Evolutionary conservation across 495 filamentous ascomycete species (phyloP).

Genomic region (Talaromyces liani): DNA sequence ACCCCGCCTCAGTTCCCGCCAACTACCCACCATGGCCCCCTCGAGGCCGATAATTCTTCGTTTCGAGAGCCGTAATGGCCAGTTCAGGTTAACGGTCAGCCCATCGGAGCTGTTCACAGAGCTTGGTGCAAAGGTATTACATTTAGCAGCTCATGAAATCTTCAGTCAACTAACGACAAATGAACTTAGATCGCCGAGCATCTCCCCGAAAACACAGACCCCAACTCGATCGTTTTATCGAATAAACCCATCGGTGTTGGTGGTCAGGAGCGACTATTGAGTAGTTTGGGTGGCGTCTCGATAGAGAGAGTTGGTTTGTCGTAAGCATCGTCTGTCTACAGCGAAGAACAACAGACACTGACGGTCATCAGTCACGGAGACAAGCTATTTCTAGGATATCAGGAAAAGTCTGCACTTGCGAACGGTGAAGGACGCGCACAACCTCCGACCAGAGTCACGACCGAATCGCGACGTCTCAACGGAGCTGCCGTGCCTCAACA

Average conservation of each 20-base stretch:
- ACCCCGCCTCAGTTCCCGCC: not conserved
- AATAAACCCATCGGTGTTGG: slow-evolving; percentile 68
- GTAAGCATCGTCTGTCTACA: slow-evolving; percentile 32
- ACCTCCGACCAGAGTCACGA: slow-evolving; percentile 35
- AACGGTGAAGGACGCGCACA: slow-evolving; percentile 42
- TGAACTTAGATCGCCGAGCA: slow-evolving; percentile 49
- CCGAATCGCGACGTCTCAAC: slow-evolving; percentile 52
- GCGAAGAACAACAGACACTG: not conserved
- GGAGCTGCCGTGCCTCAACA: slow-evolving; percentile 66
- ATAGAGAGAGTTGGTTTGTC: slow-evolving; percentile 64
- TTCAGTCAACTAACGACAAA: not conserved
- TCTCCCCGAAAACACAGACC: slow-evolving; percentile 62
- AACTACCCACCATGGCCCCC: slow-evolving; percentile 28
- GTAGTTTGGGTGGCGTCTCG: slow-evolving; percentile 56
- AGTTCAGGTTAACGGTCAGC: slow-evolving; percentile 44
- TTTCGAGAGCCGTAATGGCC: slow-evolving; percentile 49
- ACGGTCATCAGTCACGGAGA: slow-evolving; percentile 71
- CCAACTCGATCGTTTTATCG: slow-evolving; percentile 68
- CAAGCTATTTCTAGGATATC: slow-evolving; percentile 78
- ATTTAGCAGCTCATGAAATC: not conserved
- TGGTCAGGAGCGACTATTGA: slow-evolving; percentile 64
- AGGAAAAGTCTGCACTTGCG: slow-evolving; percentile 39
- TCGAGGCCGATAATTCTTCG: slow-evolving; percentile 39
- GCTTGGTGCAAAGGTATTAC: slow-evolving; percentile 34
- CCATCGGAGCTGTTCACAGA: slow-evolving; percentile 39